phyloP scores from a whole-genome alignment of 768 basidiomycete genomes.

The Boletellus ananiceps region DNA sequence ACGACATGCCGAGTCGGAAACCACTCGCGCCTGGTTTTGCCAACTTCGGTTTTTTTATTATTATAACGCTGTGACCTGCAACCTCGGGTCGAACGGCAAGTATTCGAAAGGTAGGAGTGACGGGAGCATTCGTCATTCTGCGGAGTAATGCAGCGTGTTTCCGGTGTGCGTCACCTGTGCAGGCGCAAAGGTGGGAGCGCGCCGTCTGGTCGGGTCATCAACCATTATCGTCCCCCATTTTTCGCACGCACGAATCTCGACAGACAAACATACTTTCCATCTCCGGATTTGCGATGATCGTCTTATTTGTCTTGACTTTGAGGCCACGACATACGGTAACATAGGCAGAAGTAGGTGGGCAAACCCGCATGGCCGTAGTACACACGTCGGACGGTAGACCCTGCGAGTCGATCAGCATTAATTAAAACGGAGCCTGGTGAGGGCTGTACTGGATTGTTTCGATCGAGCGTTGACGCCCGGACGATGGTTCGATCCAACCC shows the following conservation, averaged over 20 bases:
- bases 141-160: not conserved
- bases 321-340: not conserved
- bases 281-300: not conserved
- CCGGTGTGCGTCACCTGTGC: not conserved
- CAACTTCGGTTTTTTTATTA: no score
- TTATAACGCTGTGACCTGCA: no score
- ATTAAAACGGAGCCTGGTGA: not conserved
- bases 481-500: not conserved
- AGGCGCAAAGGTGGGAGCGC: not conserved
- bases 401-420: not conserved
- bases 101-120: not conserved
- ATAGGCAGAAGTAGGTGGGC: not conserved
- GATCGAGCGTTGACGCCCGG: not conserved
- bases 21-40: no score
- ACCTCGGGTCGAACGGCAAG: no score
- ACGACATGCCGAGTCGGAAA: no score
- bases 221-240: not conserved
- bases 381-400: no score
- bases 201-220: slow-evolving; percentile 1
- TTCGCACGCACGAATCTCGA: slow-evolving; percentile 2
- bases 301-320: not conserved
- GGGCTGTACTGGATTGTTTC: not conserved
- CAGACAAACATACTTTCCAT: slow-evolving; percentile 5
- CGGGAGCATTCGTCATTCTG: not conserved
- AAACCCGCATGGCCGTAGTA: not conserved